Conservation (phyloP, 169 alveolate genomes). For the Perkinsus olseni region DNA sequence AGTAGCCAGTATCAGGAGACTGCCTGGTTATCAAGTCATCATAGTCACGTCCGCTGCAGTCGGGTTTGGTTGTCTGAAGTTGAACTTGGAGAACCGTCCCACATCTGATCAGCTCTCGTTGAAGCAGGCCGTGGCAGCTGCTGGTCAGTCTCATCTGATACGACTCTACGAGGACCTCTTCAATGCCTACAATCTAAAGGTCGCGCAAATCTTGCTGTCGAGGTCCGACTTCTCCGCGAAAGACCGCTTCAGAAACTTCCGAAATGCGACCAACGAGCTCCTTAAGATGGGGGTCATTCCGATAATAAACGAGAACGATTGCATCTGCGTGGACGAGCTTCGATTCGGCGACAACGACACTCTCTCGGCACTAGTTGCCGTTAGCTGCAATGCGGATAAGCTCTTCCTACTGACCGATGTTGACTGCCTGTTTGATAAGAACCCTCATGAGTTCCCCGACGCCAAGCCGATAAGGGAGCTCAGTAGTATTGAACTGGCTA, state of each 20-base stretch:
- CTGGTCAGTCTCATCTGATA: conserved; percentile 34
- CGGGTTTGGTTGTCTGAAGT: conserved; percentile 35
- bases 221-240: conserved; percentile 28
- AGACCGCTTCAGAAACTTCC: conserved; percentile 24
- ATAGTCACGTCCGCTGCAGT: conserved; percentile 40
- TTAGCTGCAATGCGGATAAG: conserved; percentile 37
- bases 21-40: conserved; percentile 29
- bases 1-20: conserved; percentile 15
- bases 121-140: conserved; percentile 43
- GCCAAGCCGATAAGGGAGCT: conserved; percentile 35
- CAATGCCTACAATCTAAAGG: conserved; percentile 30
- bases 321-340: conserved; percentile 23
- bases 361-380: conserved; percentile 34
- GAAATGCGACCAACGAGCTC: conserved; percentile 29
- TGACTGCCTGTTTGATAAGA: conserved; percentile 30
- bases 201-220: conserved; percentile 36
- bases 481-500: conserved; percentile 16
- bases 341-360: conserved; percentile 36
- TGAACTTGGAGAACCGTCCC: conserved; percentile 31
- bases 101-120: conserved; percentile 11
- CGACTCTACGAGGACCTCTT: conserved; percentile 41
- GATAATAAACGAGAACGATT: conserved; percentile 35
- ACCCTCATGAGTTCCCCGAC: conserved; percentile 19
- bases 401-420: conserved; percentile 35
- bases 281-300: conserved; percentile 35